Evolutionary conservation across 768 basidiomycete genomes (phyloP).

Genomic region (Boletus rubescentipes): DNA sequence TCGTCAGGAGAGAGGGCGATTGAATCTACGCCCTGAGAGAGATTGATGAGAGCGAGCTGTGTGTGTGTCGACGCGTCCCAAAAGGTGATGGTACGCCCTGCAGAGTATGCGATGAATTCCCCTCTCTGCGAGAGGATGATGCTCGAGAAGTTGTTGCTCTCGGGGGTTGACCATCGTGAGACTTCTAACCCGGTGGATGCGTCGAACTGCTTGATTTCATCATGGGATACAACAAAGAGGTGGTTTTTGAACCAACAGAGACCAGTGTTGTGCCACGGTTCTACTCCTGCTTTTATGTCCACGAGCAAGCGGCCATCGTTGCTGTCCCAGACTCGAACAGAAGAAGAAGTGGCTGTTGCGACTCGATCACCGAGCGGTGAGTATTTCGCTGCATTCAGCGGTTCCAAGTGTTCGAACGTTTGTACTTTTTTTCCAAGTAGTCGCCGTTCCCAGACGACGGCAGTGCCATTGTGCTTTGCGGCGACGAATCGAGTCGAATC

Average conservation of each 20-base stretch:
- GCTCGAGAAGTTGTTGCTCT: neutral
- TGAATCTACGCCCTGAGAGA: neutral
- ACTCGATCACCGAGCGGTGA: neutral
- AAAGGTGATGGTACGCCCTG: neutral
- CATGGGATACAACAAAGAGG: neutral
- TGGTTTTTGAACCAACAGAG: neutral
- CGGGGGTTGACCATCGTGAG: neutral
- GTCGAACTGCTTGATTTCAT: neutral
- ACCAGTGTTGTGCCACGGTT: neutral
- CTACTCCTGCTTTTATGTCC: neutral
- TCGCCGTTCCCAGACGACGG: neutral
- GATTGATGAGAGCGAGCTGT: neutral
- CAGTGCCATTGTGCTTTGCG: fast-evolving
- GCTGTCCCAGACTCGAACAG: neutral
- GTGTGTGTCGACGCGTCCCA: neutral
- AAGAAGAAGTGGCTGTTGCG: neutral
- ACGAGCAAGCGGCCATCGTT: neutral
- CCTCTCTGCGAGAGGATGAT: neutral
- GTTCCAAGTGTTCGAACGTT: neutral
- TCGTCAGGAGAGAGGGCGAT: neutral
- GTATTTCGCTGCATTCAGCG: neutral
- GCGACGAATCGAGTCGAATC: neutral
- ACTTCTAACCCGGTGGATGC: neutral
- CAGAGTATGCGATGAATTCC: neutral
- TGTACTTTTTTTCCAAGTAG: neutral